Evolutionary conservation across 345 rosid species (phyloP).

Genomic region (Excoecaria cochinchinensis): DNA sequence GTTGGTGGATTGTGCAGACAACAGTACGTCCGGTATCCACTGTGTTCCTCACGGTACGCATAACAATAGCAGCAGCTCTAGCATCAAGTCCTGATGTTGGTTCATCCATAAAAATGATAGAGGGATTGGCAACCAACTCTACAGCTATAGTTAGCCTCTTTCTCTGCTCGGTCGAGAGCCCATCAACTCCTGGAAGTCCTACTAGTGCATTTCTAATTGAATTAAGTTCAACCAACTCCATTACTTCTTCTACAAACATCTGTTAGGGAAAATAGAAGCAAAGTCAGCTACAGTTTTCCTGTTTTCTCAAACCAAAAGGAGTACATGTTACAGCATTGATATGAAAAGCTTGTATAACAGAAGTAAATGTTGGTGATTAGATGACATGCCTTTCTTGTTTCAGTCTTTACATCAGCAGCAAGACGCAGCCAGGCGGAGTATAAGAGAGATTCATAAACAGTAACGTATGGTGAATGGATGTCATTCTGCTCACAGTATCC

Average conservation of each 20-base stretch:
- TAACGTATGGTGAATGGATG: conserved; percentile 75
- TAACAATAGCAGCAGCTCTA: conserved; percentile 84
- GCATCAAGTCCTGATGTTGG: conserved; percentile 87
- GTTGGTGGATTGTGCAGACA: conserved; percentile 90
- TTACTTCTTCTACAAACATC: conserved; percentile 68
- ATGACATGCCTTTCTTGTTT: conserved; percentile 40
- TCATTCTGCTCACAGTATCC: conserved; percentile 88
- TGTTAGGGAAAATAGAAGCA: conserved; percentile 9
- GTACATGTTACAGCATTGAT: neutral
- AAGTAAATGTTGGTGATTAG: neutral
- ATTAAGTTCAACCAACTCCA: conserved; percentile 56
- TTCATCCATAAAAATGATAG: conserved; percentile 83
- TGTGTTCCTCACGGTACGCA: conserved; percentile 77
- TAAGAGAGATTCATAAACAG: conserved; percentile 66
- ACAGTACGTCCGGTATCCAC: conserved; percentile 86
- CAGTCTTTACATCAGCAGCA: conserved; percentile 38
- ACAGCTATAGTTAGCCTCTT: conserved; percentile 76
- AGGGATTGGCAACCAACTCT: conserved; percentile 74
- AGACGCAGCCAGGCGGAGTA: conserved; percentile 86
- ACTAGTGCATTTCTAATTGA: conserved; percentile 40
- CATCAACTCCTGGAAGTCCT: conserved; percentile 54
- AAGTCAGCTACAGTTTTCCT: neutral
- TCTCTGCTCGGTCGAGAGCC: conserved; percentile 73
- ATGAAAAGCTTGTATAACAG: neutral
- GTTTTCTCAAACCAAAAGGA: neutral